These are phyloP conservation scores for Sicyos edulis DNA, from an alignment of 306 rosid species.

Conservation along the genomic window DNA sequence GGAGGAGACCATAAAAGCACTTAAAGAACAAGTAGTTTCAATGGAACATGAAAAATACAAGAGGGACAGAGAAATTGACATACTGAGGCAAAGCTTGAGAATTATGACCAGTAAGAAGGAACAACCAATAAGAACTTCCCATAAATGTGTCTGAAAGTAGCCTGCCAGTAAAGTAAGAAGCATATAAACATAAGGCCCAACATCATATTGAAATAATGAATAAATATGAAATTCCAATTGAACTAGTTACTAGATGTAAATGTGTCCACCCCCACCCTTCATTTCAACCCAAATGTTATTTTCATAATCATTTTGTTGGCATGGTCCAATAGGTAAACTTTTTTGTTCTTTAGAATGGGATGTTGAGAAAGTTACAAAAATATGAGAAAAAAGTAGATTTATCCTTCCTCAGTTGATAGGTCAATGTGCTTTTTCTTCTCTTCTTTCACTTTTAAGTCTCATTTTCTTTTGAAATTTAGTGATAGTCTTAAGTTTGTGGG, in stretches of 20 bases:
- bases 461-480: not conserved
- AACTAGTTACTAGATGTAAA: not conserved
- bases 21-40: slow-evolving; percentile 40
- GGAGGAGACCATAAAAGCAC: slow-evolving; percentile 47
- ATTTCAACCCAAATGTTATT: not conserved
- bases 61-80: slow-evolving; percentile 67
- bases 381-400: not conserved
- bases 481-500: not conserved
- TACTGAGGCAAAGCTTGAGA: slow-evolving; percentile 80
- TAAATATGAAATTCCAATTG: slow-evolving; percentile 5
- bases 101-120: slow-evolving; percentile 57
- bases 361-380: not conserved
- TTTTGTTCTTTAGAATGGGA: not conserved
- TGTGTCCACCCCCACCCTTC: not conserved
- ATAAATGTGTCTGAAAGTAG: slow-evolving; percentile 31
- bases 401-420: not conserved
- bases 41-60: slow-evolving; percentile 51
- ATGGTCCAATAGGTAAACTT: slow-evolving; percentile 1
- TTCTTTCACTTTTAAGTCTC: too few relatives aligned
- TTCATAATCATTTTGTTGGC: not conserved
- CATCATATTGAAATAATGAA: not conserved
- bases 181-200: not conserved
- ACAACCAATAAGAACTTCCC: slow-evolving; percentile 26
- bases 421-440: not conserved
- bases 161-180: slow-evolving; percentile 1